These are phyloP conservation scores for Lonicera japonica DNA, from an alignment of 129 eudicot species.

Conservation along the genomic window DNA sequence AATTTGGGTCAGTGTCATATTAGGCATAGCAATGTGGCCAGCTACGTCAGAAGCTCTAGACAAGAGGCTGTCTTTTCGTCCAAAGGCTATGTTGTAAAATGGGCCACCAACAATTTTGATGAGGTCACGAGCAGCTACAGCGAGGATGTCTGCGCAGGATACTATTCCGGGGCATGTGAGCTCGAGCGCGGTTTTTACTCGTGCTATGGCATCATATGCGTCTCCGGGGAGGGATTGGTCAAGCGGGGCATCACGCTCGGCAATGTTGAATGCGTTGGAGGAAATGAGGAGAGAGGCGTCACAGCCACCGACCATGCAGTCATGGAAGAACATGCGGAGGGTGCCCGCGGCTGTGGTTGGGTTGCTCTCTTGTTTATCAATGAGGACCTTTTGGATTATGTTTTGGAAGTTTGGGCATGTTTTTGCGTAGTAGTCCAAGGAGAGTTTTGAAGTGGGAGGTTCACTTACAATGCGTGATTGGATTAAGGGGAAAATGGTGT, in stretches of 20 bases:
- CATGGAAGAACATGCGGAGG: slow-evolving; percentile 61
- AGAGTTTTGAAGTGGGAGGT: slow-evolving; percentile 4
- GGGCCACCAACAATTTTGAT: slow-evolving; percentile 52
- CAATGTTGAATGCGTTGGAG: slow-evolving; percentile 22
- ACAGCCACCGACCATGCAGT: slow-evolving; percentile 54
- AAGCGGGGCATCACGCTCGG: slow-evolving; percentile 42
- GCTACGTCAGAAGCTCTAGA: slow-evolving; percentile 31
- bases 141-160: slow-evolving; percentile 52
- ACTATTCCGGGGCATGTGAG: slow-evolving; percentile 48
- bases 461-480: background rate
- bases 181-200: slow-evolving; percentile 45
- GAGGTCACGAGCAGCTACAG: slow-evolving; percentile 38
- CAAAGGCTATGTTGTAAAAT: slow-evolving; percentile 25
- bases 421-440: slow-evolving; percentile 36
- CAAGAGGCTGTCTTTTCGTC: slow-evolving; percentile 35
- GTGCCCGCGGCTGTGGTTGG: slow-evolving; percentile 60
- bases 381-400: slow-evolving; percentile 21
- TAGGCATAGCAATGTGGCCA: slow-evolving; percentile 42
- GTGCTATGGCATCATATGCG: slow-evolving; percentile 33
- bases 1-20: slow-evolving; percentile 32
- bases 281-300: slow-evolving; percentile 50
- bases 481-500: background rate
- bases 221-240: slow-evolving; percentile 46
- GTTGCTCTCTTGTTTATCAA: slow-evolving; percentile 24
- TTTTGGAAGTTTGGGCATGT: slow-evolving; percentile 37